Conservation (phyloP, 2,329 filamentous ascomycete genomes). For the Elsinoe necatrix region DNA sequence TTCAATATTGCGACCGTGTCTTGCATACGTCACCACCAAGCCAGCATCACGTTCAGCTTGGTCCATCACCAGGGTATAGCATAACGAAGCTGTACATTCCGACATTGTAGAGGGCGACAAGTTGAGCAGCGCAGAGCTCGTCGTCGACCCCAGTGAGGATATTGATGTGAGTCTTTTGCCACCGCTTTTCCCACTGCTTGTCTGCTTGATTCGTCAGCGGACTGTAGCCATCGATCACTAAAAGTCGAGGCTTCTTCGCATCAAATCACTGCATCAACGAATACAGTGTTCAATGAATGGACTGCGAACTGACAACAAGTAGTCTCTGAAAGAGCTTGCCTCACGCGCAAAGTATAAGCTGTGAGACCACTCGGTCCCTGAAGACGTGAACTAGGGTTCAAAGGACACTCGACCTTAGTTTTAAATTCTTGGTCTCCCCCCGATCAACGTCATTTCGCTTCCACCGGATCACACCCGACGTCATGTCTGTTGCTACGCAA, state of each 20-base stretch:
- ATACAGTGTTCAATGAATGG: no score
- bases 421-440: background rate
- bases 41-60: no score
- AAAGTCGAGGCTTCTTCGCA: background rate
- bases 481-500: slow-evolving; percentile 2
- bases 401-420: background rate
- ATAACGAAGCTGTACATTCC: no score
- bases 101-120: no score
- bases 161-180: background rate
- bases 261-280: no score
- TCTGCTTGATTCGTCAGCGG: background rate
- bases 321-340: background rate
- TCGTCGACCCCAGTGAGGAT: background rate
- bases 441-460: background rate
- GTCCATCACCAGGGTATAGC: no score
- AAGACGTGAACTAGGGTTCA: background rate
- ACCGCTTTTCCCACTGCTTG: background rate
- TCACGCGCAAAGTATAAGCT: background rate
- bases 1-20: no score
- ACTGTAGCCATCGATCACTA: background rate
- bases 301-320: background rate
- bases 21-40: no score
- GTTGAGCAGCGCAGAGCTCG: background rate
- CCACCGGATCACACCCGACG: background rate
- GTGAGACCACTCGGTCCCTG: background rate